phyloP scores from a whole-genome alignment of 441 rosid genomes.

The Capsella rubella region DNA sequence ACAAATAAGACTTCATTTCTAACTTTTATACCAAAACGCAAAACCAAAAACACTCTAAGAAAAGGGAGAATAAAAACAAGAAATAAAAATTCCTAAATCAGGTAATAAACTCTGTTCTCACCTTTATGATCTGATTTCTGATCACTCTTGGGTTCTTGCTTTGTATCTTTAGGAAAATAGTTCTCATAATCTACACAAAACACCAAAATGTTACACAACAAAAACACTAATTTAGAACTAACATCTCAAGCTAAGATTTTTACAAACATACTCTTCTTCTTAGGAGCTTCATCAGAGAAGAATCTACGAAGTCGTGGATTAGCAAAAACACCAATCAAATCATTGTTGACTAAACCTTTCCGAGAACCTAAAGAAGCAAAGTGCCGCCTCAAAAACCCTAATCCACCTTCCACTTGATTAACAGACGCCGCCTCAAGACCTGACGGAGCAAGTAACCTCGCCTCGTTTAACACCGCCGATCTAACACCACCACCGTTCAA shows the following conservation, averaged over 20 bases:
- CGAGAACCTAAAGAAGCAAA: slow-evolving; percentile 57
- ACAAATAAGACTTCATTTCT: too few species aligned
- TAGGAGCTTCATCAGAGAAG: slow-evolving; percentile 66
- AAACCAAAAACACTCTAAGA: too few species aligned
- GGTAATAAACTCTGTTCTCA: neutral
- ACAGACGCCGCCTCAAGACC: slow-evolving; percentile 32
- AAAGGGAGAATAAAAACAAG: too few species aligned
- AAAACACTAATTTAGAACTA: neutral
- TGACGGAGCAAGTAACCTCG: slow-evolving; percentile 27
- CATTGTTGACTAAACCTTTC: slow-evolving; percentile 44
- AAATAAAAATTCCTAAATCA: too few species aligned
- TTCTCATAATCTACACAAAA: slow-evolving; percentile 67
- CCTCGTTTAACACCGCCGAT: slow-evolving; percentile 39
- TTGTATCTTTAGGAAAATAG: slow-evolving; percentile 65
- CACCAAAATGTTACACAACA: neutral
- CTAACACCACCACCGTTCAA: slow-evolving; percentile 50
- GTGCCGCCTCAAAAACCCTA: slow-evolving; percentile 67
- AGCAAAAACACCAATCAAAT: slow-evolving; percentile 53
- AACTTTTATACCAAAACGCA: too few species aligned
- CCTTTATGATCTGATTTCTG: slow-evolving; percentile 70
- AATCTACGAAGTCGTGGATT: slow-evolving; percentile 52
- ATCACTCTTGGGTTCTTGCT: slow-evolving; percentile 67
- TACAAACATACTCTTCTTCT: slow-evolving; percentile 66
- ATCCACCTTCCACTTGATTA: slow-evolving; percentile 50
- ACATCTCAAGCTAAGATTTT: neutral